Base-by-base conservation (phyloP, 2,329 filamentous ascomycete species). In the Dactylonectria estremocensis region DNA sequence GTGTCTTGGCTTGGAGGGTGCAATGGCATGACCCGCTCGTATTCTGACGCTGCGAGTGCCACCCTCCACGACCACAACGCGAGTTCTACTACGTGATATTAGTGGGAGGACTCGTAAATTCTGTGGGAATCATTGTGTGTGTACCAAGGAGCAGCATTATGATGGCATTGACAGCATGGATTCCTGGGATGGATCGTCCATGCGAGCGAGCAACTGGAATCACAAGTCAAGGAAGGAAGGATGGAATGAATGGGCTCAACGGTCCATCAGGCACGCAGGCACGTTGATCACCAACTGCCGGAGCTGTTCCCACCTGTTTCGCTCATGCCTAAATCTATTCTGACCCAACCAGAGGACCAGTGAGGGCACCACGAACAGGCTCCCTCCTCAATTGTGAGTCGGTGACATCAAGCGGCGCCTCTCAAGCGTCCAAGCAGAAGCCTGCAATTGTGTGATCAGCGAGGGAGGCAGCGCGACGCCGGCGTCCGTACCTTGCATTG, bases 401-500 rank as follows among this genome's bases (percentile, higher is more conserved):
- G 66, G 73, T 75, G 73, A 75, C 73, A 71, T 75, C 70, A 67
- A 55, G 53, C 54, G 61, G 52, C 72, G 66, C 66, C 69, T 52
- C 66, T 55, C 61, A 63, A 53, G 54, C 67, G 63, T 33, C 56
- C 66, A 70, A 72, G 64, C 66, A 68, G 68, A 61, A 67, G 54
- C 61, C 72, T 60, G 67, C 65, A 50, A 64, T 61, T 59, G 69
- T 57, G 64, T 68, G 73, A 75, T 74, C 65, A 69, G 58, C 62
- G 64, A 67, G 59, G 46, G 65, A 70, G 61, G 66, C 72, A 72
- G 69, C 69, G 67, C 66, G 68, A 68, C 68, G 68, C 69, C 62
- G 59, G 69, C 61, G 67, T 64, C 72, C 68, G 74, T 76, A 72
- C 74, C 74, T 76, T 76, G 70, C 74, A 76, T 76, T 73, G 74